Conservation (phyloP, 2,329 filamentous ascomycete genomes). For the Rosellinia necatrix region DNA sequence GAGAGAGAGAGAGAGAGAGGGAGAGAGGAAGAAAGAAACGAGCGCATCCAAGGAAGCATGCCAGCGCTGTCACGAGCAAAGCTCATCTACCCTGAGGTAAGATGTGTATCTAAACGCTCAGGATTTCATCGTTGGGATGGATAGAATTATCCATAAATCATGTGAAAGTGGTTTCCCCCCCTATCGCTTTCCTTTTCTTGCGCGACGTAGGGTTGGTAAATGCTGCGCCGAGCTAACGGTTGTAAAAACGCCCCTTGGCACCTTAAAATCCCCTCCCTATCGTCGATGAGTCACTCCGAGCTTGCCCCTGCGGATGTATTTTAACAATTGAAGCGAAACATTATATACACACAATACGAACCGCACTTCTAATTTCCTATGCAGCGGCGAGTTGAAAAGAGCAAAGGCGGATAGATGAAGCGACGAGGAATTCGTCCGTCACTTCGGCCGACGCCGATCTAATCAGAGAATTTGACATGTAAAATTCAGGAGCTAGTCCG, state of each 20-base stretch:
- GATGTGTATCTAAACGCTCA: too few species aligned
- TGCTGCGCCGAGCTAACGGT: too few species aligned
- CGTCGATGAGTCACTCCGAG: background rate
- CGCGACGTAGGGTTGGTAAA: too few species aligned
- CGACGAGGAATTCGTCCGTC: too few species aligned
- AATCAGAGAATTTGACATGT: background rate
- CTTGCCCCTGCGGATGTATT: background rate
- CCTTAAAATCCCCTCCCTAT: background rate
- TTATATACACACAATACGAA: background rate
- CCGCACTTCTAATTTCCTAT: background rate
- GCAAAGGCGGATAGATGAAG: background rate
- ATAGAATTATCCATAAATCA: too few species aligned
- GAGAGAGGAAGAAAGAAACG: too few species aligned
- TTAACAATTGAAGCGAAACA: background rate
- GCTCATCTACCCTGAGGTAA: background rate
- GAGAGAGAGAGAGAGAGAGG: too few species aligned
- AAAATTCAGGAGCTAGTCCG: constrained; percentile 4
- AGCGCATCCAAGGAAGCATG: too few species aligned
- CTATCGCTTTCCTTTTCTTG: too few species aligned
- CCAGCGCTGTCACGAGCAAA: too few species aligned
- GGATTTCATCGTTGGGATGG: too few species aligned
- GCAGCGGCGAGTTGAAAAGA: background rate
- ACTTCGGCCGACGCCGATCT: constrained; percentile 17
- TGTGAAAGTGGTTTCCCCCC: too few species aligned
- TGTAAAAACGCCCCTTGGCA: constrained; percentile 9